phyloP scores from a whole-genome alignment of 345 rosid genomes.

The Toxicodendron radicans region DNA sequence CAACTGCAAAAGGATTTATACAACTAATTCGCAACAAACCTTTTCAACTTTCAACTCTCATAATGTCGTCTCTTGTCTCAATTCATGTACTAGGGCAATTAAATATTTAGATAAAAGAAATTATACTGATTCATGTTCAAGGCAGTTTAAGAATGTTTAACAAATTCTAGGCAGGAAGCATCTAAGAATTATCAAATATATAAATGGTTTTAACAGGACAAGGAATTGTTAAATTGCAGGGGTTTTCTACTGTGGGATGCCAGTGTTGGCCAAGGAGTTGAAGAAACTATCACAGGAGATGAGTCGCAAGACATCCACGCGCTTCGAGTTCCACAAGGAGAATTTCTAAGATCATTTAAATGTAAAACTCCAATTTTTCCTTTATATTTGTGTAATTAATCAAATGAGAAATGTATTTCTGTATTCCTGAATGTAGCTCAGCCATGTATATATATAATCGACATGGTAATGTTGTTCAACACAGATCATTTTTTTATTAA shows the following conservation, averaged over 20 bases:
- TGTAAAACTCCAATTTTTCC: constrained; percentile 11
- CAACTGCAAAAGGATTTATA: no score
- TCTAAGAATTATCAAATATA: neutral
- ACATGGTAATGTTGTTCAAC: neutral
- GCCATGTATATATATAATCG: constrained; percentile 10
- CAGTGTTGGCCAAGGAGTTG: constrained; percentile 81
- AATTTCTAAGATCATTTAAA: constrained; percentile 49
- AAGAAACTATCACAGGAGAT: constrained; percentile 67
- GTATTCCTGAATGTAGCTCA: constrained; percentile 10
- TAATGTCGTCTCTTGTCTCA: no score
- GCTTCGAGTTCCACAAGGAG: constrained; percentile 94
- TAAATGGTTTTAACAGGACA: neutral
- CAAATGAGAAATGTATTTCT: constrained; percentile 7
- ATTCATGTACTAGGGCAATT: neutral
- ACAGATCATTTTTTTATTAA: neutral
- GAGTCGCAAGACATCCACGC: constrained; percentile 70
- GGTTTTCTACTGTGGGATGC: constrained; percentile 92
- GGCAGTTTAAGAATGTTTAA: neutral
- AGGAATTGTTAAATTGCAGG: constrained; percentile 47
- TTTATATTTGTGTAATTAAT: constrained; percentile 20
- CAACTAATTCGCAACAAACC: neutral
- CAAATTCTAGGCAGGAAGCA: neutral
- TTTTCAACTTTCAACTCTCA: no score
- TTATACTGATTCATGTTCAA: neutral
- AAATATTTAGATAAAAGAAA: neutral